phyloP scores from a whole-genome alignment of 352 stramenopile species.

The Thalassiosira livingstoniorum region DNA sequence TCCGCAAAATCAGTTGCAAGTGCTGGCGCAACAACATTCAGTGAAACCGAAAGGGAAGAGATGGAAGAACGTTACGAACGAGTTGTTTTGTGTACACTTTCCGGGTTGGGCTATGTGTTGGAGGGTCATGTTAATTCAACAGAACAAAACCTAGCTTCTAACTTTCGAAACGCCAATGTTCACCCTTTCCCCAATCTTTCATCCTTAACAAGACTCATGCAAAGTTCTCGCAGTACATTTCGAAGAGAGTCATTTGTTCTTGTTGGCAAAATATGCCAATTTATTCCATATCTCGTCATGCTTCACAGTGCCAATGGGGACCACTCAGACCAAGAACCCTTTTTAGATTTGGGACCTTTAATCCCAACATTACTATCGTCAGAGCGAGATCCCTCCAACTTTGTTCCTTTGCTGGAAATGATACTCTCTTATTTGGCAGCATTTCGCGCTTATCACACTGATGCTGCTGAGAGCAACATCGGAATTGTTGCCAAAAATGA shows the following conservation, averaged over 20 bases:
- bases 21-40: not conserved
- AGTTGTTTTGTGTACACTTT: slow-evolving; percentile 62
- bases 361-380: slow-evolving; percentile 66
- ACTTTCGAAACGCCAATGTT: slow-evolving; percentile 1
- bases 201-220: slow-evolving; percentile 38
- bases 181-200: slow-evolving; percentile 31
- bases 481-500: too few relatives aligned
- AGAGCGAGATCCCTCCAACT: slow-evolving; percentile 74
- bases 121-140: too few relatives aligned
- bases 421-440: slow-evolving; percentile 59
- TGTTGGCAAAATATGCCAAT: slow-evolving; percentile 64
- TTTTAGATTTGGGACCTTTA: slow-evolving; percentile 50
- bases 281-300: slow-evolving; percentile 42
- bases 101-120: slow-evolving; percentile 58
- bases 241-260: slow-evolving; percentile 66
- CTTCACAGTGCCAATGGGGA: not conserved
- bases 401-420: slow-evolving; percentile 69
- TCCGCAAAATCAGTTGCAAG: not conserved
- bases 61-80: slow-evolving; percentile 77
- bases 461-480: not conserved
- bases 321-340: slow-evolving; percentile 14
- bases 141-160: too few relatives aligned
- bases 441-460: not conserved
- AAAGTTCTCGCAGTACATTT: slow-evolving; percentile 51
- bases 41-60: slow-evolving; percentile 66